Percentiles rank a stretch among this genome's conserved stretches.
These are phyloP conservation scores for Blastocystis sp. DNA, from an alignment of 352 stramenopile genomes.

Conservation along the genomic window DNA sequence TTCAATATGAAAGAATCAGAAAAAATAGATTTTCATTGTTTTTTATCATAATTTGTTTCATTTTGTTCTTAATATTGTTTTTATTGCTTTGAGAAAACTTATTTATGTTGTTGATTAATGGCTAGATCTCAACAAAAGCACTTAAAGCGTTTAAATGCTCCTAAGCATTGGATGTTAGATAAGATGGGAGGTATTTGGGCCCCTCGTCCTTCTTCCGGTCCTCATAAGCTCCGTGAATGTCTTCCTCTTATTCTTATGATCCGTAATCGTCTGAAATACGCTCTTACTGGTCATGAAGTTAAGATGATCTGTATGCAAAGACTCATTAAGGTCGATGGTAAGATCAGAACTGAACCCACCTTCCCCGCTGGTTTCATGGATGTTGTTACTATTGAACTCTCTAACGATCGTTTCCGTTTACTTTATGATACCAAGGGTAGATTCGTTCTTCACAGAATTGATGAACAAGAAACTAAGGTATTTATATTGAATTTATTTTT, in stretches of 20 bases:
- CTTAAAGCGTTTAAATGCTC: constrained; percentile 60
- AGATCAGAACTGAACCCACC: constrained; percentile 82
- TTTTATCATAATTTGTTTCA: neutral
- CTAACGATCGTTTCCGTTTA: constrained; percentile 81
- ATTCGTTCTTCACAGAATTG: constrained; percentile 86
- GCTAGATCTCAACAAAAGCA: constrained; percentile 43
- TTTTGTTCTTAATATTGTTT: neutral
- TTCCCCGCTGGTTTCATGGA: constrained; percentile 97
- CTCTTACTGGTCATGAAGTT: constrained; percentile 86
- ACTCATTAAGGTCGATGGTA: constrained; percentile 86
- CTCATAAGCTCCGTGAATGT: constrained; percentile 93
- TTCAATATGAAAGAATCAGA: no score
- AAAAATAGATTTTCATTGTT: no score
- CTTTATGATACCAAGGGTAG: constrained; percentile 94
- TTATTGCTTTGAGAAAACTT: neutral
- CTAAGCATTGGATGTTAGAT: constrained; percentile 66
- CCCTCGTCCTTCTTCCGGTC: constrained; percentile 74
- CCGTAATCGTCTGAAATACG: constrained; percentile 96
- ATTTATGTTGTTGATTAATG: neutral
- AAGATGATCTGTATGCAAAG: constrained; percentile 98
- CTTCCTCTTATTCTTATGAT: constrained; percentile 89
- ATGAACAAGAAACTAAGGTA: constrained; percentile 73
- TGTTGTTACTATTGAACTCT: constrained; percentile 86
- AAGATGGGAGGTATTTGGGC: constrained; percentile 44
- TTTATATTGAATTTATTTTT: neutral